A percentile compares a stretch with the other conserved stretches of the same genome.
Evolutionary conservation across 805 yeast genomes (phyloP).

Genomic region (Yarrowia sp.): DNA sequence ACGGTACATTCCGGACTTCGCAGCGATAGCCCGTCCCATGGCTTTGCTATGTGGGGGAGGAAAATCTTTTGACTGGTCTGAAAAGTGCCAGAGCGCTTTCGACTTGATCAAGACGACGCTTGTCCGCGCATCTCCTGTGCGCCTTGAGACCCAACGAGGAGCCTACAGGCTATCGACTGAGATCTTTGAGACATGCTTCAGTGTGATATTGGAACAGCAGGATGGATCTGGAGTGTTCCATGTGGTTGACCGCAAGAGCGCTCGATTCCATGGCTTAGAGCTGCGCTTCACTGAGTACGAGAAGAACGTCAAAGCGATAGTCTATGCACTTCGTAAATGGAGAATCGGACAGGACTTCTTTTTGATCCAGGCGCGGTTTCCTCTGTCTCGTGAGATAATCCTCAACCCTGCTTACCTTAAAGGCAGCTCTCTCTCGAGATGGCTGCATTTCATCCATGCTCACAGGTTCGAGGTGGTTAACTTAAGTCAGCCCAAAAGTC

Average conservation of each 20-base stretch:
- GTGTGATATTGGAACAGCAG: constrained; percentile 10
- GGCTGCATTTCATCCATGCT: constrained; percentile 18
- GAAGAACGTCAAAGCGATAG: constrained; percentile 16
- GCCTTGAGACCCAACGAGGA: background rate
- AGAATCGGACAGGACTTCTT: constrained; percentile 9
- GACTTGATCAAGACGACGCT: constrained; percentile 4
- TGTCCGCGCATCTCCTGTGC: constrained; percentile 1
- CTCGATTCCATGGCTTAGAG: constrained; percentile 19
- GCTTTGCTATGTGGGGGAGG: constrained; percentile 3
- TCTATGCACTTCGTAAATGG: constrained; percentile 26
- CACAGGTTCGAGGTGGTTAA: constrained; percentile 5
- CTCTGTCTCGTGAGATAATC: background rate
- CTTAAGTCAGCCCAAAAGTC: too few relatives aligned
- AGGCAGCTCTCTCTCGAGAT: constrained; percentile 7
- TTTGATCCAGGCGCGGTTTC: background rate
- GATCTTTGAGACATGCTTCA: background rate
- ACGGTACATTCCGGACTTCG: constrained; percentile 27
- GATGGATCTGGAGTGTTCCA: constrained; percentile 1
- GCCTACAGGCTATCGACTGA: constrained; percentile 4
- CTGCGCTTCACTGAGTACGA: constrained; percentile 6
- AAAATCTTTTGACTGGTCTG: constrained; percentile 7
- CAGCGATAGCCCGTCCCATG: constrained; percentile 13
- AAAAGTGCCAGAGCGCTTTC: constrained; percentile 15
- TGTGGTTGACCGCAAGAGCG: constrained; percentile 20
- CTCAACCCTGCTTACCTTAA: constrained; percentile 10